Evolutionary conservation across 2,329 filamentous ascomycete species (phyloP).

Genomic region (Epichloe sylvatica): DNA sequence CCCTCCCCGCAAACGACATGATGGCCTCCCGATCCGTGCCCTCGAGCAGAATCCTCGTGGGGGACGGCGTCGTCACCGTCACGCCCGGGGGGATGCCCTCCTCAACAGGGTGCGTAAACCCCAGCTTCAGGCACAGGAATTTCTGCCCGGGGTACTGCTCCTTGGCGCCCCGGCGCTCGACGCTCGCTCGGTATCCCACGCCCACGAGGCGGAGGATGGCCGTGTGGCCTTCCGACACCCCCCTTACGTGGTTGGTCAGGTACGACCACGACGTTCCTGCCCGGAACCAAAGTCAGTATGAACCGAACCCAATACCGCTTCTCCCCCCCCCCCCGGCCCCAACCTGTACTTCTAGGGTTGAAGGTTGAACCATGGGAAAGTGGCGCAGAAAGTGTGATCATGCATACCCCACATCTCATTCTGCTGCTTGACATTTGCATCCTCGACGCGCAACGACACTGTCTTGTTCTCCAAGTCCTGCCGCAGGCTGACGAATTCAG

Average conservation of each 20-base stretch:
- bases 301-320: too few species aligned
- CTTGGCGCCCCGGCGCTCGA: constrained; percentile 63
- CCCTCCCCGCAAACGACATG: constrained; percentile 80
- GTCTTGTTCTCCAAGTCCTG: constrained; percentile 51
- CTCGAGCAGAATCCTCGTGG: constrained; percentile 82
- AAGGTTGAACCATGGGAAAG: background rate
- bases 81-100: constrained; percentile 71
- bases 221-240: constrained; percentile 91
- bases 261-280: constrained; percentile 80
- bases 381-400: constrained; percentile 2
- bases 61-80: constrained; percentile 75
- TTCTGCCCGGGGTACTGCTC: constrained; percentile 70
- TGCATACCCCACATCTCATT: constrained; percentile 85
- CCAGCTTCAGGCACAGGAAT: constrained; percentile 87
- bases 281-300: background rate
- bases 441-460: constrained; percentile 54
- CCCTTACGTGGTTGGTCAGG: constrained; percentile 78
- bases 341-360: too few species aligned
- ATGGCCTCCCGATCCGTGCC: constrained; percentile 75
- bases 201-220: constrained; percentile 86
- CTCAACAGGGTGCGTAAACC: constrained; percentile 92
- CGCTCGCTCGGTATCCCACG: constrained; percentile 82
- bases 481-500: constrained; percentile 59
- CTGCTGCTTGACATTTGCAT: constrained; percentile 58
- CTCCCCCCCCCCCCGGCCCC: too few species aligned